Evolutionary conservation across 2,329 filamentous ascomycete species (phyloP).

Genomic region (Fusarium sambucinum): DNA sequence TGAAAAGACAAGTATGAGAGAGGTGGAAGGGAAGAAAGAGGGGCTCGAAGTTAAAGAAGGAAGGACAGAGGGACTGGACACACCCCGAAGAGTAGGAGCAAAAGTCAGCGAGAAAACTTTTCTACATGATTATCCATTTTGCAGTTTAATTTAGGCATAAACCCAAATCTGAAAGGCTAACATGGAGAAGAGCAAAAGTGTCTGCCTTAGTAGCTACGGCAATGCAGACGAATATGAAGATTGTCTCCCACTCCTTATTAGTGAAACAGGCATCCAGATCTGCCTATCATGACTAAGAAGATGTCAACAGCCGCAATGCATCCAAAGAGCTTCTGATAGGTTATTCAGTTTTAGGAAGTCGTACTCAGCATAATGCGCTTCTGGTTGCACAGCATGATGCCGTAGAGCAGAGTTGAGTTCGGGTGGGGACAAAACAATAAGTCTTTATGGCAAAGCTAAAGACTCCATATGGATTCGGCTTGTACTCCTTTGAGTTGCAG

Average conservation of each 20-base stretch:
- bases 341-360: background rate
- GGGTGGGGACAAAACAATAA: background rate
- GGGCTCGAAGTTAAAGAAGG: background rate
- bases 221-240: background rate
- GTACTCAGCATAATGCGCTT: background rate
- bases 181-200: background rate
- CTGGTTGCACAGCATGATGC: background rate
- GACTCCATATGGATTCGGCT: background rate
- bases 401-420: background rate
- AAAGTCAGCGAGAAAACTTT: background rate
- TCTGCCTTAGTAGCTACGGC: too few species aligned
- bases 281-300: background rate
- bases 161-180: background rate
- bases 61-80: background rate
- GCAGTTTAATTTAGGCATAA: too few species aligned
- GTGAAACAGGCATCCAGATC: background rate
- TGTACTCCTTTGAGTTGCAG: background rate
- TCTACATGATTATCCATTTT: background rate
- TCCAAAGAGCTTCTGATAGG: background rate
- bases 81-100: background rate
- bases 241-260: background rate
- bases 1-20: background rate
- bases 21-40: background rate
- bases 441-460: background rate
- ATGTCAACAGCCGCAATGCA: background rate